A percentile compares a stretch with the other conserved stretches of the same genome.
These are phyloP conservation scores for Tetrahymena thermophila DNA, from an alignment of 73 alveolate genomes.

Conservation along the genomic window DNA sequence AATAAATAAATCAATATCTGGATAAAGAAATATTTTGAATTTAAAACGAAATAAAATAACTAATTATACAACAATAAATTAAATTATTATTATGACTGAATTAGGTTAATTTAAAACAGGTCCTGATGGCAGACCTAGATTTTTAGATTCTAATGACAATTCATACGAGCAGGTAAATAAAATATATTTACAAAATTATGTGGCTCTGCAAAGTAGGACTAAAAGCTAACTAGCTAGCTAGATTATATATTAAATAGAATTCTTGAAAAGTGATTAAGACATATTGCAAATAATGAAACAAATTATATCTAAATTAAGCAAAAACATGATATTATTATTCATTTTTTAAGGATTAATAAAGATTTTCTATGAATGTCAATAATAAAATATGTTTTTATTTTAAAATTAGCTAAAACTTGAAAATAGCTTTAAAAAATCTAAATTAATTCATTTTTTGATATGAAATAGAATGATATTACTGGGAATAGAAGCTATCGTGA, in stretches of 20 bases:
- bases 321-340: too few species aligned
- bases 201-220: neutral
- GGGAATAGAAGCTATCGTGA: neutral
- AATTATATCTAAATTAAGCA: too few species aligned
- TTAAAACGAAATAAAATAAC: neutral
- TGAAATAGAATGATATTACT: neutral
- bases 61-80: neutral
- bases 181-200: too few species aligned
- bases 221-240: neutral
- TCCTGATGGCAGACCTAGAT: neutral
- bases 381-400: too few species aligned
- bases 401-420: too few species aligned
- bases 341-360: too few species aligned
- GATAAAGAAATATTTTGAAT: neutral
- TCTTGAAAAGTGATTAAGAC: too few species aligned
- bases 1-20: neutral
- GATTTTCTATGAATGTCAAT: too few species aligned
- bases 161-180: neutral
- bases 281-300: too few species aligned
- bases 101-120: neutral
- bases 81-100: neutral
- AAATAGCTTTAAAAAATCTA: too few species aligned
- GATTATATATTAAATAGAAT: neutral
- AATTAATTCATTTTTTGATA: neutral
- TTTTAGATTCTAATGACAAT: neutral